Evolutionary conservation across 805 yeast species (phyloP).

Genomic region (Pichia paraexigua): DNA sequence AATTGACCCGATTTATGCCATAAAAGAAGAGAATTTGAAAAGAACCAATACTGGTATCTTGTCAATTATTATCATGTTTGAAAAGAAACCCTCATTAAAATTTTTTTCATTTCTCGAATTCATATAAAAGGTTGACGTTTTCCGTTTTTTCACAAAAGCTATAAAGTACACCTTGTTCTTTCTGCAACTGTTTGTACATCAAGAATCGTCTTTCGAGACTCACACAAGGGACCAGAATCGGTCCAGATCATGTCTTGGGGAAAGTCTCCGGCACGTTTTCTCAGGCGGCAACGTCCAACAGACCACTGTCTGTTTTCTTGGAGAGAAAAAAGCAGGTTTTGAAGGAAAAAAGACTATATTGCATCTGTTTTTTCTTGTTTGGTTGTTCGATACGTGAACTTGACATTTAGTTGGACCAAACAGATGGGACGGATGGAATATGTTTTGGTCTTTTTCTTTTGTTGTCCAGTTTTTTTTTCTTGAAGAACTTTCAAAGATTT

Average conservation of each 20-base stretch:
- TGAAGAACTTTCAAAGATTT: not conserved
- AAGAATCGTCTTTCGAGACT: constrained; percentile 22
- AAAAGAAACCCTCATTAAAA: not conserved
- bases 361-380: not conserved
- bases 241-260: constrained; percentile 18
- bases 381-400: constrained; percentile 1
- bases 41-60: no score
- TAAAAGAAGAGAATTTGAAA: not conserved
- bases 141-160: not conserved
- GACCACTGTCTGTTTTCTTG: constrained; percentile 5
- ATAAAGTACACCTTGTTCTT: not conserved
- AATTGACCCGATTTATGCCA: not conserved
- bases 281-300: constrained; percentile 23
- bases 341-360: not conserved
- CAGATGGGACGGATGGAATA: not conserved
- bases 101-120: not conserved
- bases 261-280: constrained; percentile 22
- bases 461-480: not conserved
- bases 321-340: not conserved
- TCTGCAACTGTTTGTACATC: constrained; percentile 7
- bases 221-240: constrained; percentile 12
- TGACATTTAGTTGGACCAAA: not conserved
- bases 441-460: no score
- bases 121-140: not conserved
- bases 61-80: not conserved